Evolutionary conservation across 768 basidiomycete species (phyloP).

Genomic region (Agrocybe pediades): DNA sequence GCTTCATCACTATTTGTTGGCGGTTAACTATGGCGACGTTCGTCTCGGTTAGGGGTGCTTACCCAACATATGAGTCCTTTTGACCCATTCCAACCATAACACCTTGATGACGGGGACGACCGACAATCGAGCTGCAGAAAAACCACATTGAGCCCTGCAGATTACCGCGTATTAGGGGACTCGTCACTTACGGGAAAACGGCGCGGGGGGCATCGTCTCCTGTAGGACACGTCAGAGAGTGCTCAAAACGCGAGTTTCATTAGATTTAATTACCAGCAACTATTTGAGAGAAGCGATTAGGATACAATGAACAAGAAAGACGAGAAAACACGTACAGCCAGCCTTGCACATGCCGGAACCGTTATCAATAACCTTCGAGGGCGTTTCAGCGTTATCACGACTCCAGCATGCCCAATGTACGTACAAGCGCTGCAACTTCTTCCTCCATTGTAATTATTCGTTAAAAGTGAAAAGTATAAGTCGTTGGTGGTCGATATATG

Average conservation of each 20-base stretch:
- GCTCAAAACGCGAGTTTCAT: slow-evolving; percentile 6
- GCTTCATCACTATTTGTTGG: slow-evolving; percentile 28
- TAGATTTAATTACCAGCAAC: slow-evolving; percentile 58
- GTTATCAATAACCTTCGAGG: slow-evolving; percentile 78
- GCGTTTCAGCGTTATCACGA: not conserved
- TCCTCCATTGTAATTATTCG: slow-evolving; percentile 47
- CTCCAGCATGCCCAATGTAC: slow-evolving; percentile 33
- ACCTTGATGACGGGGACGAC: slow-evolving; percentile 92
- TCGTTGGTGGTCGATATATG: slow-evolving; percentile 15
- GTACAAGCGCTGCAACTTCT: slow-evolving; percentile 49
- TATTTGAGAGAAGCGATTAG: slow-evolving; percentile 32
- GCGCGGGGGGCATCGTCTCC: slow-evolving; percentile 91
- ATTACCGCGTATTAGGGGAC: not conserved
- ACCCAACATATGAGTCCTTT: slow-evolving; percentile 97
- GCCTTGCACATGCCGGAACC: slow-evolving; percentile 99
- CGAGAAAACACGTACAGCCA: slow-evolving; percentile 71
- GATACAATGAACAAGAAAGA: slow-evolving; percentile 5
- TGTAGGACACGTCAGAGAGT: slow-evolving; percentile 33
- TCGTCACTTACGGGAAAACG: slow-evolving; percentile 85
- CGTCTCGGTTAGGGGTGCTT: slow-evolving; percentile 21
- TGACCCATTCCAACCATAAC: slow-evolving; percentile 98
- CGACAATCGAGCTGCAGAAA: slow-evolving; percentile 79
- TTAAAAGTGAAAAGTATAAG: slow-evolving; percentile 24
- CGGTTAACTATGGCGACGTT: not conserved
- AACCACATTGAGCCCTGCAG: not conserved